Evolutionary conservation across 2,329 filamentous ascomycete genomes (phyloP).

Genomic region (Neurospora sp.): DNA sequence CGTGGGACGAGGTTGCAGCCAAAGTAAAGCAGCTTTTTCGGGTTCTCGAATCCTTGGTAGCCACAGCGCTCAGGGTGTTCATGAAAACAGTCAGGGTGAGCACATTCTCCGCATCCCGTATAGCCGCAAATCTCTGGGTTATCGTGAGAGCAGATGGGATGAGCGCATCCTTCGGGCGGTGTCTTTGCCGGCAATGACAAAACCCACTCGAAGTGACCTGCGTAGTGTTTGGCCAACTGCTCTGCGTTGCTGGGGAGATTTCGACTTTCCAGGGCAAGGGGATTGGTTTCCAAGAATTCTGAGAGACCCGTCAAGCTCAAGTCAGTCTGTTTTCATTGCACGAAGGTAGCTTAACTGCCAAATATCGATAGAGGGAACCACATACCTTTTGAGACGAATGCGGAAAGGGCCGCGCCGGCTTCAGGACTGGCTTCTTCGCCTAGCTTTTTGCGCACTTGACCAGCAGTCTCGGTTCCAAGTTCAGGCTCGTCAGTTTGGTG

Average conservation of each 20-base stretch:
- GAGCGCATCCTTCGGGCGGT: slow-evolving; percentile 5
- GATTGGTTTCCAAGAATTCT: slow-evolving; percentile 13
- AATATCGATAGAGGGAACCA: too few relatives aligned
- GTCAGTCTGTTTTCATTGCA: background rate
- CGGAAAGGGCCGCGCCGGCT: background rate
- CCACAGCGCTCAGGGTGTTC: slow-evolving; percentile 8
- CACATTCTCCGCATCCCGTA: background rate
- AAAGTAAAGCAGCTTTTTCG: slow-evolving; percentile 26
- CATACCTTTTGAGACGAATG: background rate
- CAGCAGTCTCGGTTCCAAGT: background rate
- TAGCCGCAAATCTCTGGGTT: background rate
- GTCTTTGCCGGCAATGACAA: slow-evolving; percentile 26
- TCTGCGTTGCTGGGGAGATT: slow-evolving; percentile 18
- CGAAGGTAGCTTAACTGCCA: background rate
- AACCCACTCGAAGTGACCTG: slow-evolving; percentile 42
- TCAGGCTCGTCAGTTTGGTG: background rate
- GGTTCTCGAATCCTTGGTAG: slow-evolving; percentile 17
- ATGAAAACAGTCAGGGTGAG: slow-evolving; percentile 2
- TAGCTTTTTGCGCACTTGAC: background rate
- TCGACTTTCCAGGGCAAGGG: slow-evolving; percentile 18
- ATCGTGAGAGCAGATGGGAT: slow-evolving; percentile 3
- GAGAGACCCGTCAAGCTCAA: background rate
- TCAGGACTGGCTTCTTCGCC: background rate
- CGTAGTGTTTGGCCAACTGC: slow-evolving; percentile 32
- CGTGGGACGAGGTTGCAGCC: slow-evolving; percentile 43